Evolutionary conservation across 495 filamentous ascomycete species (phyloP).

Genomic region (Trichoderma asperelloides): DNA sequence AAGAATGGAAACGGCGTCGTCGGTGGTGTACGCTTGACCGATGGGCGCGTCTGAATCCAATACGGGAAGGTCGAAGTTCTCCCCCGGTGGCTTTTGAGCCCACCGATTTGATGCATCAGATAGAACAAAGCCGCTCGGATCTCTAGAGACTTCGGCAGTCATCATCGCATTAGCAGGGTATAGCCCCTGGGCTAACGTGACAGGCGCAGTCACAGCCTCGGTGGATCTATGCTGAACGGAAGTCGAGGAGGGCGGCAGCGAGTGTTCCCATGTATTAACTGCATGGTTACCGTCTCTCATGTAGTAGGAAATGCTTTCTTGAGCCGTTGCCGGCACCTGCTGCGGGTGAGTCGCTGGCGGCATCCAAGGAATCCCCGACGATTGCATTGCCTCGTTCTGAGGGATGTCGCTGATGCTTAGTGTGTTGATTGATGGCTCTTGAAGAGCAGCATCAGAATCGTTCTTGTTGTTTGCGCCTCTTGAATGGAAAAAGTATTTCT

Average conservation of each 20-base stretch:
- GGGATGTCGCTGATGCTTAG: constrained; percentile 1
- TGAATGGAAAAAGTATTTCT: not conserved
- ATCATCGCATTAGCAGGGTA: constrained; percentile 10
- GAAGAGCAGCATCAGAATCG: not conserved
- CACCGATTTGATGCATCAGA: constrained; percentile 35
- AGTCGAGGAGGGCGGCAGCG: not conserved
- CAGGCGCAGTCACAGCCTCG: constrained; percentile 11
- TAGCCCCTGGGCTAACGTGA: not conserved
- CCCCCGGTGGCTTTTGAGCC: constrained; percentile 42
- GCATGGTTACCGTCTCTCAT: not conserved
- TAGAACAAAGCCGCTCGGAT: constrained; percentile 13
- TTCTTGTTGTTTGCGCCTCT: not conserved
- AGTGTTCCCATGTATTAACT: not conserved
- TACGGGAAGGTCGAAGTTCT: constrained; percentile 34
- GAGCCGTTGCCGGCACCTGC: constrained; percentile 4
- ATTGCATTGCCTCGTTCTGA: not conserved
- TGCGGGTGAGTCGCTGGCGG: not conserved
- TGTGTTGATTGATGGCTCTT: not conserved
- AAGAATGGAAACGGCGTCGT: constrained; percentile 47
- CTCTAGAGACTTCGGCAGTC: constrained; percentile 15
- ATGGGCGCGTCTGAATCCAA: constrained; percentile 44
- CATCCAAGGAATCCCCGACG: not conserved
- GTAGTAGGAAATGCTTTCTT: not conserved
- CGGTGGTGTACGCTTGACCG: constrained; percentile 46
- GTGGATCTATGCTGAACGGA: not conserved